A percentile compares a stretch with the other conserved stretches of the same genome.
phyloP scores from a whole-genome alignment of 768 basidiomycete genomes.

The Leccinum obscurum region DNA sequence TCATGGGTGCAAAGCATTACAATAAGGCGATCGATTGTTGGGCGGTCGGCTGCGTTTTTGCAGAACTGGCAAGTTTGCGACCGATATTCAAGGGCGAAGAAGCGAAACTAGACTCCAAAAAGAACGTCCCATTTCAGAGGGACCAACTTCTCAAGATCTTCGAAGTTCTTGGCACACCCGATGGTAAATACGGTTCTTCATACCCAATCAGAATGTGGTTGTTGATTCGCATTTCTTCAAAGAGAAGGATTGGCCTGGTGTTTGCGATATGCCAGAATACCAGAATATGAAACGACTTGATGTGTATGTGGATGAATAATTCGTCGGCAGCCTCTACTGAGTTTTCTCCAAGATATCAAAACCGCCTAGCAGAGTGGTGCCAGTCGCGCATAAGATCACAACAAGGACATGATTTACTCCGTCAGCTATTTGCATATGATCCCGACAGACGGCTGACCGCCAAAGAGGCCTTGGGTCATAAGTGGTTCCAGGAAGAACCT shows the following conservation, averaged over 20 bases:
- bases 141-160: conserved; percentile 97
- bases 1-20: conserved; percentile 97
- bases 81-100: conserved; percentile 99
- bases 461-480: conserved; percentile 75
- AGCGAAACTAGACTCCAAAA: conserved; percentile 95
- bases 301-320: conserved; percentile 43
- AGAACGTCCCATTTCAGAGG: conserved; percentile 94
- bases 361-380: conserved; percentile 76
- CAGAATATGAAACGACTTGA: conserved; percentile 79
- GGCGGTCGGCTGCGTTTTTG: conserved; percentile 98
- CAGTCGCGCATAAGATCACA: conserved; percentile 56
- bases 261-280: conserved; percentile 87
- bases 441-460: conserved; percentile 86
- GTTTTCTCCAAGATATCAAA: conserved; percentile 48
- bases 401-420: conserved; percentile 81
- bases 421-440: conserved; percentile 85
- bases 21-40: conserved; percentile 96
- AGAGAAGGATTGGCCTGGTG: conserved; percentile 89
- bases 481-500: conserved; percentile 93
- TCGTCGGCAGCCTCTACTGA: conserved; percentile 1
- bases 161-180: conserved; percentile 88
- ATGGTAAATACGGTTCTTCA: conserved; percentile 46
- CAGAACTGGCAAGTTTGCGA: conserved; percentile 87
- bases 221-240: conserved; percentile 8
- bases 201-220: background rate